phyloP scores from a whole-genome alignment of 192 early-diverging fungal genomes.

The Borealophlyctis nickersoniae region DNA sequence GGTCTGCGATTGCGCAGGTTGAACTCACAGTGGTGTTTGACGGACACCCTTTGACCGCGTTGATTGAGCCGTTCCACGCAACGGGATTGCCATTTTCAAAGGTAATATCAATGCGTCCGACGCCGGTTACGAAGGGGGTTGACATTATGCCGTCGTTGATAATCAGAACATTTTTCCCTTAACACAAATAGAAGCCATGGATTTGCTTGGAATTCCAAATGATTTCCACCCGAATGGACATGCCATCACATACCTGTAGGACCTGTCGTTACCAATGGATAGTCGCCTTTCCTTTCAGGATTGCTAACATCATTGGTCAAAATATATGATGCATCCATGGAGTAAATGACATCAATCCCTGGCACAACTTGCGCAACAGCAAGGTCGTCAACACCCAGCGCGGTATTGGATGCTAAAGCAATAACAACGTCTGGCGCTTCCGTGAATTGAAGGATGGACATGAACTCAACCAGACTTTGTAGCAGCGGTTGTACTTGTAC shows the following conservation, averaged over 20 bases:
- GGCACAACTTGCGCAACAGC: conserved; percentile 12
- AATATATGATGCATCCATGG: neutral
- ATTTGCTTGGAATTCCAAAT: no score
- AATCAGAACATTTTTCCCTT: conserved; percentile 14
- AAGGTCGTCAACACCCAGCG: neutral
- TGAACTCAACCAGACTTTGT: neutral
- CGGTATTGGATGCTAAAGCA: neutral
- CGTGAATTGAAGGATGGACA: conserved; percentile 6
- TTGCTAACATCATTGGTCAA: neutral
- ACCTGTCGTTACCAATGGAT: neutral
- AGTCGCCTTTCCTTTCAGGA: no score
- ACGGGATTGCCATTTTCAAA: neutral
- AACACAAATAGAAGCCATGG: no score
- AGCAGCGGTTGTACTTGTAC: neutral
- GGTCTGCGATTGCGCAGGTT: conserved; percentile 8
- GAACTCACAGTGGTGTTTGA: conserved; percentile 7
- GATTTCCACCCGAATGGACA: no score
- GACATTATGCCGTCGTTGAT: neutral
- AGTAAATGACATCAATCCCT: conserved; percentile 15
- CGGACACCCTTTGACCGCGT: conserved; percentile 10
- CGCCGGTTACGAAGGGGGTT: conserved; percentile 1
- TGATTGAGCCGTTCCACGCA: conserved; percentile 1
- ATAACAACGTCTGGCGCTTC: conserved; percentile 21
- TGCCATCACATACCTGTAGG: neutral
- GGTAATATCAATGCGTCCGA: neutral